These are phyloP conservation scores for Marchantia polymorpha DNA, from an alignment of 225 moss, liverwort and hornwort species.

Conservation along the genomic window DNA sequence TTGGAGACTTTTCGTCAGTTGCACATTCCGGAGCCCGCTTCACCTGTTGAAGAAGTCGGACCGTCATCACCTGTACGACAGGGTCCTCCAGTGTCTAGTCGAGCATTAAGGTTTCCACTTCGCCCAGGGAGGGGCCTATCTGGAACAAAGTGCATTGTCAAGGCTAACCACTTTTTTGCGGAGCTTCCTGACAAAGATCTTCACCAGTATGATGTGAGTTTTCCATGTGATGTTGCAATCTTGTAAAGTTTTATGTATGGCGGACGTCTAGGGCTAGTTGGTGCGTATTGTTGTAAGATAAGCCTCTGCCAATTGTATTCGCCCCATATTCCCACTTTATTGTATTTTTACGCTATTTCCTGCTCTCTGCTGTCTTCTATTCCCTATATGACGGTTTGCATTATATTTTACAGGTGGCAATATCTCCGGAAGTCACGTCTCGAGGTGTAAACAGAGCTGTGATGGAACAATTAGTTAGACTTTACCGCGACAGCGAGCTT, in stretches of 20 bases:
- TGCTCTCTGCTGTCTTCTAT: background rate
- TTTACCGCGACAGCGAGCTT: constrained; percentile 64
- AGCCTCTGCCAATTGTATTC: no score
- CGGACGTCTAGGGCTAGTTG: no score
- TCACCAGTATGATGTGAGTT: constrained; percentile 85
- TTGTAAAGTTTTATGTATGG: no score
- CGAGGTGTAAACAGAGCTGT: constrained; percentile 94
- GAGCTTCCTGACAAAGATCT: constrained; percentile 92
- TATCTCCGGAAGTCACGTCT: constrained; percentile 92
- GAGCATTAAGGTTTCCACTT: constrained; percentile 74
- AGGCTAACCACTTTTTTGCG: constrained; percentile 94
- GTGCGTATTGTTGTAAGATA: no score
- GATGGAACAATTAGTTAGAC: constrained; percentile 83
- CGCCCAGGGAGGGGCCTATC: constrained; percentile 72
- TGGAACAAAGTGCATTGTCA: constrained; percentile 77
- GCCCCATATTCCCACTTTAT: no score
- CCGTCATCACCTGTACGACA: constrained; percentile 39
- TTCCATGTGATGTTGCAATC: background rate
- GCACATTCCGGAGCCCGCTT: constrained; percentile 25
- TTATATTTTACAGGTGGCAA: constrained; percentile 60
- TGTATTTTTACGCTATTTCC: no score
- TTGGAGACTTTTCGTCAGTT: constrained; percentile 37
- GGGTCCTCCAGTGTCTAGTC: constrained; percentile 70
- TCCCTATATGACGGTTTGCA: background rate
- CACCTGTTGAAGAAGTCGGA: constrained; percentile 36